A percentile compares a stretch with the other conserved stretches of the same genome.
phyloP scores from a whole-genome alignment of 2,329 filamentous ascomycete species.

The Aspergillus fumigatiaffinis region DNA sequence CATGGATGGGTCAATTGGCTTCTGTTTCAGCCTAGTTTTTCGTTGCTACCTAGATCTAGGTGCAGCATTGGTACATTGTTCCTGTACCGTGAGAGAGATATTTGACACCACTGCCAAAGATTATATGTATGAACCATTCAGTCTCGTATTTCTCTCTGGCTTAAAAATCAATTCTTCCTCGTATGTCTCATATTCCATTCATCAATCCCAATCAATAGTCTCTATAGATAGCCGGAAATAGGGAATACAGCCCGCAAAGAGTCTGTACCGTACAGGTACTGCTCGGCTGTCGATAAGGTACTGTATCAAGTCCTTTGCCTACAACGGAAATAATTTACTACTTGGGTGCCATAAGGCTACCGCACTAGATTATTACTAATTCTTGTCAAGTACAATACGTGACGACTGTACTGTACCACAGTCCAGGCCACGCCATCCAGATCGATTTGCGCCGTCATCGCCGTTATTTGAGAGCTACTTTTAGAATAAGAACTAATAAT shows the following conservation, averaged over 20 bases:
- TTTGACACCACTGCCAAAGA: not conserved
- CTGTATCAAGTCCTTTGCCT: not conserved
- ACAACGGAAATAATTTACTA: not conserved
- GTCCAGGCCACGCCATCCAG: not conserved
- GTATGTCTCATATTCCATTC: not conserved
- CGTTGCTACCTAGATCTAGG: not conserved
- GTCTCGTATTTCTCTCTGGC: not conserved
- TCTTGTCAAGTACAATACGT: not conserved
- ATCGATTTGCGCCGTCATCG: not conserved
- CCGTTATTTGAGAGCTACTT: not conserved
- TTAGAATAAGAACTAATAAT: not conserved
- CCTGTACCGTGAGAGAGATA: not conserved
- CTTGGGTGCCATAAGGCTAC: not conserved
- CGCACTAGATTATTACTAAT: not conserved
- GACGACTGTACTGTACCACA: not conserved
- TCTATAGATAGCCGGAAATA: constrained; percentile 14
- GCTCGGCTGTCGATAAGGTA: no score
- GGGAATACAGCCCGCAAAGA: constrained; percentile 2
- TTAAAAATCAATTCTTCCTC: not conserved
- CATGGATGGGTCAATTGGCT: not conserved
- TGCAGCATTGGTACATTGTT: no score
- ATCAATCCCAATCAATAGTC: not conserved
- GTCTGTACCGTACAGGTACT: not conserved
- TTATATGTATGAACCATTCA: not conserved
- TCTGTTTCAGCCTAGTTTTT: not conserved